Evolutionary conservation across 139 green algal genomes (phyloP), one percentile per base, ranked within the genome.

Genomic region (Raphidocelis subcapitata): DNA sequence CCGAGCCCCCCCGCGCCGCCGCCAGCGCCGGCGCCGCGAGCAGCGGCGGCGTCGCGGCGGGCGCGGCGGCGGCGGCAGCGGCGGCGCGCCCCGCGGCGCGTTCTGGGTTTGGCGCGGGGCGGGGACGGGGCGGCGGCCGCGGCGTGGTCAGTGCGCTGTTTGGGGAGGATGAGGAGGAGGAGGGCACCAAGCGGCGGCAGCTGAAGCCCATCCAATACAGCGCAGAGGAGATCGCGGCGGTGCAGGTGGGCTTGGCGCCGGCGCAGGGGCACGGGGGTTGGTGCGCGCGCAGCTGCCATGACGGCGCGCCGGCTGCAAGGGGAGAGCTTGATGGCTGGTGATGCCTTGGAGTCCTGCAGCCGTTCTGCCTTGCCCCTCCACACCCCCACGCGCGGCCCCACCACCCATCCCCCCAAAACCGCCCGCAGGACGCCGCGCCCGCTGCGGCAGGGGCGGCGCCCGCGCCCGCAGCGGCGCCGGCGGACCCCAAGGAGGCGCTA

Each of bases 141-240:
- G 28, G 36, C 5, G 69, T 59, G 23, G 51, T 85, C 16, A 75
- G 28, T 31, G 74, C 70, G 5, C 69, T 88, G 83, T 94, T 94
- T 87, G 85, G 69, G 1, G 55, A 21, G 2, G 89, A 88, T 8
- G 90, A 94, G 31, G 88, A 95, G 41, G 88, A 95, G 26, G 85
- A 92, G 60, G 81, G 83, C 4, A 77, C 79, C 57, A 87, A 86
- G 41, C 75, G 76, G 73, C 78, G 92, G 23, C 83, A 79, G 62
- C 86, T 97, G 57, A 86, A 87, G 44, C 85, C 87, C 3, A 88
- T 92, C 21, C 78, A 89, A 28, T 97, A 97, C 80, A 89, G 79
- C 15, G 85, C 89, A 8, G 92, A 95, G 61, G 92, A 97, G 68
- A 62, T 90, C 49, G 41, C 35, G 5, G 79, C 83, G 15, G 81